A percentile compares a stretch with the other conserved stretches of the same genome.
These are phyloP conservation scores for Saturnispora mendoncae DNA, from an alignment of 805 yeast species.

Conservation along the genomic window DNA sequence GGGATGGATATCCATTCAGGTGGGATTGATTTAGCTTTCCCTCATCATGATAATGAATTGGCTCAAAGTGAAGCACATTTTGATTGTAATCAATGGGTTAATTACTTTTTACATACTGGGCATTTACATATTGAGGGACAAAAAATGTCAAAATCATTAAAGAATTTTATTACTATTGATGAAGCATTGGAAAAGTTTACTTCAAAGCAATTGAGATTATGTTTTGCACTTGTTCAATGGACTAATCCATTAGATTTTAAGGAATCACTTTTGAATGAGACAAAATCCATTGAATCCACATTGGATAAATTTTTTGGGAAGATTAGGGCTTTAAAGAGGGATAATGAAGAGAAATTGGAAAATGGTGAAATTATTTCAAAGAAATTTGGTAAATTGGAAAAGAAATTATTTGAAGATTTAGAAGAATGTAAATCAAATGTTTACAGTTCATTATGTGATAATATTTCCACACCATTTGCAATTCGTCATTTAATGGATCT, in stretches of 20 bases:
- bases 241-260: conserved; percentile 88
- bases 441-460: conserved; percentile 80
- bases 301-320: conserved; percentile 77
- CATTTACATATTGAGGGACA: conserved; percentile 98
- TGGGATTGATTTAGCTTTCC: conserved; percentile 95
- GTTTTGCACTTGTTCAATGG: conserved; percentile 90
- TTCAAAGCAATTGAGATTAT: conserved; percentile 79
- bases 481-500: conserved; percentile 58
- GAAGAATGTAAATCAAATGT: conserved; percentile 50
- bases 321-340: conserved; percentile 72
- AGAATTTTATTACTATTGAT: conserved; percentile 89
- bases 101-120: conserved; percentile 93
- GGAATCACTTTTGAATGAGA: conserved; percentile 68
- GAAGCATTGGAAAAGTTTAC: conserved; percentile 70
- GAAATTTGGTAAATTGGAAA: conserved; percentile 49
- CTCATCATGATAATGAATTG: conserved; percentile 96
- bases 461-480: conserved; percentile 70
- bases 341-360: conserved; percentile 43
- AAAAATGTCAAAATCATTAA: conserved; percentile 92
- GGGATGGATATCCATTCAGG: conserved; percentile 93
- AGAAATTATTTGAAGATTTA: conserved; percentile 34
- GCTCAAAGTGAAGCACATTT: conserved; percentile 95
- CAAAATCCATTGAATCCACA: conserved; percentile 63
- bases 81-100: conserved; percentile 90
- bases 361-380: conserved; percentile 50